Evolutionary conservation across 148 eudicot genomes (phyloP).

Genomic region (Gaultheria prostrata): DNA sequence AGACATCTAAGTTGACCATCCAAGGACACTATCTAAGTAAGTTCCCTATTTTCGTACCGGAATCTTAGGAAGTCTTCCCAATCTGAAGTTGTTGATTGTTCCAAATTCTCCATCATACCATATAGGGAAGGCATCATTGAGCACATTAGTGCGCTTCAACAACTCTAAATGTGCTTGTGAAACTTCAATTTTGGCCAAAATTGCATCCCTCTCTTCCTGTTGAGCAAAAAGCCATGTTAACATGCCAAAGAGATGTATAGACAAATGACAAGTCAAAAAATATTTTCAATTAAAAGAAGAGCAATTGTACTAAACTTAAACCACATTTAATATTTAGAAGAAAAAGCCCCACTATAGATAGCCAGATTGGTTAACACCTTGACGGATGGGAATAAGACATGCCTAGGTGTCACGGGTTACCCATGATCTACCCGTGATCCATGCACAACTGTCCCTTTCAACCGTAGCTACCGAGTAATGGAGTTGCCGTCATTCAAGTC

Average conservation of each 20-base stretch:
- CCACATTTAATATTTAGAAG: neutral
- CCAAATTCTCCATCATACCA: constrained; percentile 95
- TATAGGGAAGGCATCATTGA: constrained; percentile 93
- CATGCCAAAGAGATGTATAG: neutral
- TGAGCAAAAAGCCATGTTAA: constrained; percentile 13
- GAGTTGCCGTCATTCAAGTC: too few relatives aligned
- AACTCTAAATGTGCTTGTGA: constrained; percentile 94
- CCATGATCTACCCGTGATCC: too few relatives aligned
- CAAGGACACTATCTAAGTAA: neutral
- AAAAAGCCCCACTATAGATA: neutral
- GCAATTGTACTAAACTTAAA: neutral
- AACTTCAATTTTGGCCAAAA: constrained; percentile 92
- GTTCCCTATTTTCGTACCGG: constrained; percentile 44
- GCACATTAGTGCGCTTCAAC: constrained; percentile 85
- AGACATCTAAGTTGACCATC: neutral
- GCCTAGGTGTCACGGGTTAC: neutral
- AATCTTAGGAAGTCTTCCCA: constrained; percentile 93
- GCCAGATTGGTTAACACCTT: neutral
- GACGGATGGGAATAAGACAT: neutral
- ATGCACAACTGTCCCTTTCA: too few relatives aligned
- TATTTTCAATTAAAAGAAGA: neutral
- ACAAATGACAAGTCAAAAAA: neutral
- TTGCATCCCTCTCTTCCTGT: constrained; percentile 96
- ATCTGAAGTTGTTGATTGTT: constrained; percentile 92
- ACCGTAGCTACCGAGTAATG: too few relatives aligned